phyloP scores from a whole-genome alignment of 1,284 basidiomycete species.

The Wallemia hederae region DNA sequence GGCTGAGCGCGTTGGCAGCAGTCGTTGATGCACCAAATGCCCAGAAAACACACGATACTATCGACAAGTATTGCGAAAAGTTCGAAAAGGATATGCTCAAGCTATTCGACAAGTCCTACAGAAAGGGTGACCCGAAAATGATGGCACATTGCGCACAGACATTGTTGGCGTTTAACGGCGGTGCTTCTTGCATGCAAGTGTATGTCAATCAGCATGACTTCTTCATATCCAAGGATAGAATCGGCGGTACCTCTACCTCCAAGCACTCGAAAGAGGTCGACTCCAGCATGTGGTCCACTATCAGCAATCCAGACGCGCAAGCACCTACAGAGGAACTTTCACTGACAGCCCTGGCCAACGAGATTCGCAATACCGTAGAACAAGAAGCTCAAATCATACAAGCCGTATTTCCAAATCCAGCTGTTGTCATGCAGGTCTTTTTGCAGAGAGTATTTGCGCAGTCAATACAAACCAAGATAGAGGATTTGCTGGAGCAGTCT shows the following conservation, averaged over 20 bases:
- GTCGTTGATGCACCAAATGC: constrained; percentile 63
- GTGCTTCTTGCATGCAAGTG: constrained; percentile 81
- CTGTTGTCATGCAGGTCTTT: constrained; percentile 96
- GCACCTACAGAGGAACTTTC: constrained; percentile 57
- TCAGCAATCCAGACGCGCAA: constrained; percentile 47
- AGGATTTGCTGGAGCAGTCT: constrained; percentile 46
- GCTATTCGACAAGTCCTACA: constrained; percentile 56
- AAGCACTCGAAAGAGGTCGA: neutral
- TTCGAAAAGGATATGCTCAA: constrained; percentile 97
- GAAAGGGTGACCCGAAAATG: constrained; percentile 84
- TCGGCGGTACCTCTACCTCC: constrained; percentile 19
- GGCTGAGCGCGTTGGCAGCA: constrained; percentile 62
- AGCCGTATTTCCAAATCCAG: constrained; percentile 89
- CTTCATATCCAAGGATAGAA: constrained; percentile 60
- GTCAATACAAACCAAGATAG: constrained; percentile 83
- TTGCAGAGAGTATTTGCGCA: constrained; percentile 92
- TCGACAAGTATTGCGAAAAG: constrained; percentile 87
- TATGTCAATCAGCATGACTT: constrained; percentile 99
- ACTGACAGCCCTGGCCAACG: constrained; percentile 46
- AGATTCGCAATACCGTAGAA: constrained; percentile 69
- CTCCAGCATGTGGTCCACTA: constrained; percentile 35
- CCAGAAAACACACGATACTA: constrained; percentile 57
- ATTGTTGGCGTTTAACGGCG: constrained; percentile 90
- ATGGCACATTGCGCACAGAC: constrained; percentile 99
- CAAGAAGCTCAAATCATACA: constrained; percentile 95